phyloP scores from a whole-genome alignment of 805 yeast species.

The Yamadazyma nakazawae region DNA sequence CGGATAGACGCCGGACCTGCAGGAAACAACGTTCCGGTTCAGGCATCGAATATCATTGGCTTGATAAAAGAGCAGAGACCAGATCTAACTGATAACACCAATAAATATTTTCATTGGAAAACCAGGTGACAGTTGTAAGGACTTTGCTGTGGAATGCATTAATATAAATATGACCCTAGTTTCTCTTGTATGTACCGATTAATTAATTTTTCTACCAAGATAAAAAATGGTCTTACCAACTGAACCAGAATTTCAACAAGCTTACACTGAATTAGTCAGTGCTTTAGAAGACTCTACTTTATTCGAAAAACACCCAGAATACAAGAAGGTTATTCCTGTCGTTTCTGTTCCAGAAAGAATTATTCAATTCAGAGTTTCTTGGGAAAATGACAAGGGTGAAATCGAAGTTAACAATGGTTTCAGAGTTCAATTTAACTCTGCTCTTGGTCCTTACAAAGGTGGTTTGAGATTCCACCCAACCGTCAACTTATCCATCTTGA shows the following conservation, averaged over 20 bases:
- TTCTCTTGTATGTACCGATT: not conserved
- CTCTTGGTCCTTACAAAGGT: conserved; percentile 98
- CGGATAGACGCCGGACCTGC: not conserved
- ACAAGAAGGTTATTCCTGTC: conserved; percentile 82
- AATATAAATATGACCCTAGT: conserved; percentile 1
- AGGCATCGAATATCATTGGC: conserved; percentile 10
- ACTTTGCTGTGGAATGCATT: not conserved
- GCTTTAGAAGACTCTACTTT: conserved; percentile 90
- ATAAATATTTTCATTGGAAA: conserved; percentile 3
- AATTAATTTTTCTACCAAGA: not conserved
- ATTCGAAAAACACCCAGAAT: conserved; percentile 85
- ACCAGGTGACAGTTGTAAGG: no score
- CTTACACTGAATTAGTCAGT: conserved; percentile 86
- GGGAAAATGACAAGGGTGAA: conserved; percentile 95
- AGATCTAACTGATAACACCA: conserved; percentile 4
- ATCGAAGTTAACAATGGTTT: conserved; percentile 94
- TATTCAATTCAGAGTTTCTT: conserved; percentile 93
- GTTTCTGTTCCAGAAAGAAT: conserved; percentile 94
- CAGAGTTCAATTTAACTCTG: conserved; percentile 98
- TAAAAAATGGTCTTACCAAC: conserved; percentile 68
- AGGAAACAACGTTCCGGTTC: conserved; percentile 6
- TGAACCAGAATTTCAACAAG: conserved; percentile 99
- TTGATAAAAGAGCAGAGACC: conserved; percentile 1
- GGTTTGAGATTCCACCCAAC: conserved; percentile 98
- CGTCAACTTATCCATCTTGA: conserved; percentile 90